Conservation (phyloP, 345 rosid species). For the Punica granatum region DNA sequence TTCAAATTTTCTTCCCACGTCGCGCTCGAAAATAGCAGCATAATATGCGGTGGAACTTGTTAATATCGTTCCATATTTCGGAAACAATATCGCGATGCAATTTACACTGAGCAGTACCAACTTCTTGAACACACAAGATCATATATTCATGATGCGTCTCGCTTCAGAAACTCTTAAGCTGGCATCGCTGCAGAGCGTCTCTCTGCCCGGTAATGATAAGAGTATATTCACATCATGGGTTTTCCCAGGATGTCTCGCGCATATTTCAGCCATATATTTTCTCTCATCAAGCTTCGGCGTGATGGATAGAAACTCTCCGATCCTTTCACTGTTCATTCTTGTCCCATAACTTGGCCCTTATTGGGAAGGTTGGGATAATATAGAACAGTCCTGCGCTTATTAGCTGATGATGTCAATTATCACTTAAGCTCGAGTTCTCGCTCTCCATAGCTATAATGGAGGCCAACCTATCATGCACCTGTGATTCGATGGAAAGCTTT, state of each 20-base stretch:
- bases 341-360: not conserved
- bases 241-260: no score
- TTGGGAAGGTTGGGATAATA: no score
- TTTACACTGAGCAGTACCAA: not conserved
- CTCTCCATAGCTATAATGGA: slow-evolving; percentile 72
- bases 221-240: not conserved
- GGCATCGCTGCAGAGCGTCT: not conserved
- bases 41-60: not conserved
- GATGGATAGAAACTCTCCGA: not conserved
- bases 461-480: slow-evolving; percentile 81
- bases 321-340: no score
- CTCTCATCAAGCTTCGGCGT: not conserved
- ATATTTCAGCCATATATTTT: not conserved
- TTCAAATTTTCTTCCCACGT: not conserved
- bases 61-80: not conserved
- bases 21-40: not conserved
- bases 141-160: not conserved
- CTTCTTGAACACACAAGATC: not conserved
- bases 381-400: not conserved
- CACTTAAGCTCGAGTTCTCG: slow-evolving; percentile 51
- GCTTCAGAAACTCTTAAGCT: not conserved
- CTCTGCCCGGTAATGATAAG: no score
- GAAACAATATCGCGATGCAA: not conserved
- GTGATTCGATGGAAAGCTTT: slow-evolving; percentile 5
- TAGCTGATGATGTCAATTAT: not conserved